Evolutionary conservation across 164 flowering plant species (phyloP), one percentile per base, ranked within the genome.

Genomic region (Macadamia tetraphylla): DNA sequence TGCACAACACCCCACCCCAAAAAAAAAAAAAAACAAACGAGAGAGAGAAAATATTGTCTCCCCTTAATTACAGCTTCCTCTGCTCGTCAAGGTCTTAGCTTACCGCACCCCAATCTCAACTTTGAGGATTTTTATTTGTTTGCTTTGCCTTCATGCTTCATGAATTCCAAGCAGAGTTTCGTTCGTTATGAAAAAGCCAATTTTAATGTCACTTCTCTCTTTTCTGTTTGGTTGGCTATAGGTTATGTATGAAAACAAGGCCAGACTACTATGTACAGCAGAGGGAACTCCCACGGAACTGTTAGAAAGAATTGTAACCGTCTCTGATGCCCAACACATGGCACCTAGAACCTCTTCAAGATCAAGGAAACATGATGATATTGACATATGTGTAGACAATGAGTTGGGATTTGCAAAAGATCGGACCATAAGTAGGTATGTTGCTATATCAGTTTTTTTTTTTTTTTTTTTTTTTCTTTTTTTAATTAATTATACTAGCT

Each of bases 401-500:
- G 99, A 94, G 77, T 68, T 92, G 77, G 99, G 97, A 65, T 94
- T 94, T 73, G 97, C 96, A 43, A 94, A 94, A 81, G 99, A 92
- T 65, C 93, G 98, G 60, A 92, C 97, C 65, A 86, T 94, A 75
- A 94, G 99, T 65, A 85, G 98, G 98, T 94, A 85, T 59, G 81
- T 3, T 69, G 17, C 32, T 42, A 46, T 56, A 48, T 6, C 31
- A 58, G 40, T 2, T 35, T 35, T 35, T 35, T 35, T 5, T 5
- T 35, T 35, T 46, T 3, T 0, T 8, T 46, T 8, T 3, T 46
- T 3, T 46, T 11, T 11, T 43, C 9, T 43, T 43, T 4, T 4
- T 43, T 4, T 43, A 43, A 43, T 4, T 3, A 46, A 11, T 46
- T 11, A 46, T 46, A 35, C 3, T 35, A 35, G 40, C 40, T 9